phyloP scores from a whole-genome alignment of 2,329 filamentous ascomycete genomes.

The Stachybotrys echinatus region DNA sequence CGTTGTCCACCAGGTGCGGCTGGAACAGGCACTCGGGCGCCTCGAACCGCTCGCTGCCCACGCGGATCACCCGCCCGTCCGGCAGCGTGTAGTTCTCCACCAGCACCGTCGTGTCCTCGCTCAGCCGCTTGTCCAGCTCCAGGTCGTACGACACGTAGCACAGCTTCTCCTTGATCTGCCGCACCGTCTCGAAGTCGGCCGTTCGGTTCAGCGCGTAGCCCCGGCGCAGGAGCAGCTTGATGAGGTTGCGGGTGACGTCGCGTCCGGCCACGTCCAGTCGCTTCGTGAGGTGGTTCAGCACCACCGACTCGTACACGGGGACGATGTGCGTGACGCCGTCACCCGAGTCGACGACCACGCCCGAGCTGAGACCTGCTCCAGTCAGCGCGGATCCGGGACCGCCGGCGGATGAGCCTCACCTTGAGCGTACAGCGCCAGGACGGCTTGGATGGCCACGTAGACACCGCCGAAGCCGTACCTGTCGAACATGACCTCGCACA shows the following conservation, averaged over 20 bases:
- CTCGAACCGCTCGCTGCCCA: conserved; percentile 96
- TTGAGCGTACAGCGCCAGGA: conserved; percentile 93
- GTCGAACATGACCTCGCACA: conserved; percentile 99
- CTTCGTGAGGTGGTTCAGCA: conserved; percentile 92
- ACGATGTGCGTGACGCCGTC: conserved; percentile 99
- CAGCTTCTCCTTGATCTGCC: conserved; percentile 99
- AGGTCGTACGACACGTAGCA: conserved; percentile 99
- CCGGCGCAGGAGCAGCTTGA: conserved; percentile 85
- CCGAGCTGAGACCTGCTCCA: conserved; percentile 68
- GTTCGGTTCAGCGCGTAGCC: conserved; percentile 97
- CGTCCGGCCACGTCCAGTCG: conserved; percentile 92
- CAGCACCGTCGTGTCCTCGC: conserved; percentile 93
- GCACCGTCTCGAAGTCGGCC: conserved; percentile 97
- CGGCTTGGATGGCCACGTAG: conserved; percentile 96
- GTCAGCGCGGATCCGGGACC: conserved; percentile 4
- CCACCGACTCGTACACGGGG: conserved; percentile 95
- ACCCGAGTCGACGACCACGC: conserved; percentile 97
- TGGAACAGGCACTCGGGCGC: conserved; percentile 98
- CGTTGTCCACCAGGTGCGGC: conserved; percentile 94
- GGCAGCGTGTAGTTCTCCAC: conserved; percentile 97
- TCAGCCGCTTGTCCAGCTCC: conserved; percentile 90
- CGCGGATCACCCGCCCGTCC: conserved; percentile 91
- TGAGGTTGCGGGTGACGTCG: conserved; percentile 97
- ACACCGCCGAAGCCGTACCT: conserved; percentile 93
- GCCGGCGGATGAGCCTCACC: conserved; percentile 45